Base-by-base conservation (phyloP, 176 grass and related monocot genomes). In the Puya raimondii region DNA sequence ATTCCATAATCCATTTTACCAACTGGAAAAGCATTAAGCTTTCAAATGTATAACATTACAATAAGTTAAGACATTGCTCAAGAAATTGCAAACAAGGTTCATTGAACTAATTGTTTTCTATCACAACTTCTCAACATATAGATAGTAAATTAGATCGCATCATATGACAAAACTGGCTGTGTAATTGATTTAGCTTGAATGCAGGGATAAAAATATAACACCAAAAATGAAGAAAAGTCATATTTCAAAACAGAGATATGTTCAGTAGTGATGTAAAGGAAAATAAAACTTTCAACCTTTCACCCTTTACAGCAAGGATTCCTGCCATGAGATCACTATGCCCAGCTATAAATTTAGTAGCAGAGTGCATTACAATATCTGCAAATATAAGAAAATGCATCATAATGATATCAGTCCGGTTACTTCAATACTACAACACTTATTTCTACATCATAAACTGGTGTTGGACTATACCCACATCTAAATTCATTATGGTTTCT, bases 331-430 rank as follows among this genome's bases (percentile, higher is more conserved):
- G 89, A 85, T 97, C 93, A 65, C 93, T 97, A 69, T 97, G 89
- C 42, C 93, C 93, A 52, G 93, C 82, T 79, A 97, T 82, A 84
- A 97, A 97, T 81, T 97, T 97, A 68, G 93, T 97, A 8, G 89
- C 89, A 51, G 93, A 97, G 83, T 97, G 93, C 93, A 97, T 97
- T 47, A 97, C 89, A 64, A 97, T 90, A 97, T 97, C 93, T 97
- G 75, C 23, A 82, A 51, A 64, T 7, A 48, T 8, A 11, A n/a
- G 20, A 82, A 75, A 16, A 47, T 14, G n/a, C 15, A 58, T 58
- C 14, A 58, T 15, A 58, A 18, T 58, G 3, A 7, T 58, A 58
- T 1, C 12, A 58, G 18, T 7, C 12, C 15, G 8, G 12, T 14
- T 57, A 16, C 53, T 57, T 14, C 3, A 20, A 20, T 50, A 2